Base-by-base conservation (phyloP, 2,329 filamentous ascomycete species). In the Colletotrichum phormii region DNA sequence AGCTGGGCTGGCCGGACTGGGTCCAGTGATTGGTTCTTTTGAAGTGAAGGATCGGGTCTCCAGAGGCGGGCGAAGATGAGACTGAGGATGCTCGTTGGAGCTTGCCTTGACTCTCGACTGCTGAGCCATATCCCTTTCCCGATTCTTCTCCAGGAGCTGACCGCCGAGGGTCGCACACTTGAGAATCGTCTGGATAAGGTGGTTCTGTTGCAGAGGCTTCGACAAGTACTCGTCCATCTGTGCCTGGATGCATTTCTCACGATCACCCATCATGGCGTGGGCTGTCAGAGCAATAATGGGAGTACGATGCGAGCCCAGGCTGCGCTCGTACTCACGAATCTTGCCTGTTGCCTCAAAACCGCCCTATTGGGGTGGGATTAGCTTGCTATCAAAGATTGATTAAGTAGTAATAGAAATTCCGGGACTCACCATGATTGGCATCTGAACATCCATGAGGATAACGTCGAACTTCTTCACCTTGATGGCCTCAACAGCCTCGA, bases 191-290 rank as follows among this genome's bases (percentile, higher is more conserved):
- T 98, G 96, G 79, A 98, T 98, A 79, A 98, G 92, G 82, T 98
- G 95, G 81, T 97, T 98, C 80, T 98, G 96, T 83, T 98, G 97
- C 74, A 98, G 87, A 31, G 96, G 96, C 82, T 99, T 99, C 22
- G 96, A 98, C 54, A 99, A 87, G 80, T 99, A 99, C 82, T 99
- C 97, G 82, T 99, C 97, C 97, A 99, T 99, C 85, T 98, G 95
- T 11, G 96, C 97, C 81, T 98, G 95, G 74, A 99, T 97, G 82
- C 97, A 99, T 86, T 97, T 98, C 82, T 99, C 97, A 62, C 97
- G 91, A 80, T 99, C 97, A 76, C 97, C 97, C 86, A 98, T 92
- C 97, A 99, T 99, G 77, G 97, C 97, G 84, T 99, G 97, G 1
- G 97, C 97, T 13, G 97, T 99, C 57, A 99, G 89, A 2, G 97